A percentile compares a stretch with the other conserved stretches of the same genome.
Evolutionary conservation across 208 protist genomes (phyloP).

Genomic region (Trypanosoma lewisi): DNA sequence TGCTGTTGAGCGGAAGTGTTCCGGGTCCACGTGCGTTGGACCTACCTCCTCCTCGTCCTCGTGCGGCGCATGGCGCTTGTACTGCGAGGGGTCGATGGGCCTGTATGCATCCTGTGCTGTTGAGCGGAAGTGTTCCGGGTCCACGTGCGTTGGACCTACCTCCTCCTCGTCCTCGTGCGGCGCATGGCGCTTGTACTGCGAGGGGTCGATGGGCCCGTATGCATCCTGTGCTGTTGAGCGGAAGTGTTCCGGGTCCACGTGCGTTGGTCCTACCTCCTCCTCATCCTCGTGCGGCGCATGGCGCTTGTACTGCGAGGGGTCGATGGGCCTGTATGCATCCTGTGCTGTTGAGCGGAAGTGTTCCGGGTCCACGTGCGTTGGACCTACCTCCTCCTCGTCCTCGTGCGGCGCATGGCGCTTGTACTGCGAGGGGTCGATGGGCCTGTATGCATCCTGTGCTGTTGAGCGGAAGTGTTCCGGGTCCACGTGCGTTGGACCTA

Average conservation of each 20-base stretch:
- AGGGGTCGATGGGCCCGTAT: conserved; percentile 18
- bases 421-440: not conserved
- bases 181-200: not conserved
- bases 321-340: conserved; percentile 22
- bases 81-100: conserved; percentile 23
- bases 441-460: conserved; percentile 18
- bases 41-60: not conserved
- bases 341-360: conserved; percentile 31
- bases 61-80: conserved; percentile 7
- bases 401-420: not conserved
- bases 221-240: conserved; percentile 25
- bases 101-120: conserved; percentile 27
- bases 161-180: not conserved
- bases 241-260: conserved; percentile 23
- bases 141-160: conserved; percentile 6
- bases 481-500: conserved; percentile 12
- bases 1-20: conserved; percentile 13
- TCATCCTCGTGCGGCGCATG: not conserved
- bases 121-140: conserved; percentile 25
- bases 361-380: conserved; percentile 16
- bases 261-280: not conserved
- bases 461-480: conserved; percentile 34
- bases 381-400: not conserved
- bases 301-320: not conserved
- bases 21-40: not conserved